These are phyloP conservation scores for Penicillium sp. DNA, from an alignment of 2,329 filamentous ascomycete genomes.

Conservation along the genomic window DNA sequence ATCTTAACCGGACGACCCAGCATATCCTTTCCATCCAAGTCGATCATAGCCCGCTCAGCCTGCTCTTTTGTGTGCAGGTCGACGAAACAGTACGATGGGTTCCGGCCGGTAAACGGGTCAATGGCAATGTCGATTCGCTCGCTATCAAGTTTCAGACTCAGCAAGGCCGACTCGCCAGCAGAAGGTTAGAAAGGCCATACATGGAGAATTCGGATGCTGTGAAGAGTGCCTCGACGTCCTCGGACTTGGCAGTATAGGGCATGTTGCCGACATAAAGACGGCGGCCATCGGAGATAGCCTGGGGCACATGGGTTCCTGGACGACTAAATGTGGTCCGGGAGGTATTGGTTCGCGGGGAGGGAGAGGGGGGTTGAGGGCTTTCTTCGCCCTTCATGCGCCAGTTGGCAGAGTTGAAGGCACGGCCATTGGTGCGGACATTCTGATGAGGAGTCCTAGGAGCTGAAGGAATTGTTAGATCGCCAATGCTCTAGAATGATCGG, in stretches of 20 bases:
- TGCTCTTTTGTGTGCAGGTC: slow-evolving; percentile 60
- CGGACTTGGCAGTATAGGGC: slow-evolving; percentile 53
- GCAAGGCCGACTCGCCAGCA: slow-evolving; percentile 5
- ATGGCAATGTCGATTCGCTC: slow-evolving; percentile 67
- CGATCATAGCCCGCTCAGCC: slow-evolving; percentile 58
- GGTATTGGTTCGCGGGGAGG: slow-evolving; percentile 31
- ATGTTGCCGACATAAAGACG: slow-evolving; percentile 57
- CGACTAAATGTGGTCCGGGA: slow-evolving; percentile 33
- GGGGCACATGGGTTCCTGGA: slow-evolving; percentile 32
- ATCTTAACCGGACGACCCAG: slow-evolving; percentile 62
- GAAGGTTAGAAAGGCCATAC: slow-evolving; percentile 24
- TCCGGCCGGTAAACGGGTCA: slow-evolving; percentile 66
- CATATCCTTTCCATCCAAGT: slow-evolving; percentile 56
- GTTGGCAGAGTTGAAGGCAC: slow-evolving; percentile 42
- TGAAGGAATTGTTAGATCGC: slow-evolving; percentile 6
- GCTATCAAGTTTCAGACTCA: slow-evolving; percentile 33
- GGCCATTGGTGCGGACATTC: slow-evolving; percentile 37
- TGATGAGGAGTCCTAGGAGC: slow-evolving; percentile 34
- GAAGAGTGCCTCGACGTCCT: slow-evolving; percentile 53
- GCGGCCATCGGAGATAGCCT: slow-evolving; percentile 42
- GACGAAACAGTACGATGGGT: slow-evolving; percentile 74
- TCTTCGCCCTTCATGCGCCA: slow-evolving; percentile 44
- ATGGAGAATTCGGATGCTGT: slow-evolving; percentile 38
- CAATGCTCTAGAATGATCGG: slow-evolving; percentile 1
- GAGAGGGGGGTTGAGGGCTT: slow-evolving; percentile 30